Evolutionary conservation across 306 rosid species (phyloP).

Genomic region (Vigna hirtella): DNA sequence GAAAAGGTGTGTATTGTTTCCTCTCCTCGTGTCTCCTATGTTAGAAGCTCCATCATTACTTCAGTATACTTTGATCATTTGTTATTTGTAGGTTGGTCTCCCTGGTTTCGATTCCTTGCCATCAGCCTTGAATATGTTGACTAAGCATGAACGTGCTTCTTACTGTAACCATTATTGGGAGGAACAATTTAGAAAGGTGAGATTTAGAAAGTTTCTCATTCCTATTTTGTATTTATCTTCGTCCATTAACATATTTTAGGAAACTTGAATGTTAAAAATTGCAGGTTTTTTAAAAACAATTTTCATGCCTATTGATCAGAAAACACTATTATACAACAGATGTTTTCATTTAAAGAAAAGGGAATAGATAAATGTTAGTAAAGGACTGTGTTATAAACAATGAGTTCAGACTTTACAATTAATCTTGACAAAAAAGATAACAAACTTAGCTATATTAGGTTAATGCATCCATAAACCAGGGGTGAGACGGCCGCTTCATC

Average conservation of each 20-base stretch:
- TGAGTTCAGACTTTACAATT: background rate
- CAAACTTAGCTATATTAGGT: slow-evolving; percentile 17
- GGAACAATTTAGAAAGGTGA: slow-evolving; percentile 90
- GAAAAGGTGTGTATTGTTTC: slow-evolving; percentile 73
- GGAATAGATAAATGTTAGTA: background rate
- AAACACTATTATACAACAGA: slow-evolving; percentile 19
- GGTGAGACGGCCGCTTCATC: slow-evolving; percentile 4
- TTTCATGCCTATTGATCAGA: slow-evolving; percentile 37
- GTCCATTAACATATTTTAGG: slow-evolving; percentile 23
- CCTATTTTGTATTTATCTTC: slow-evolving; percentile 39
- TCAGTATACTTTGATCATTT: slow-evolving; percentile 33
- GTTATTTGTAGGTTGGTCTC: slow-evolving; percentile 79
- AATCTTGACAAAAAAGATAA: background rate
- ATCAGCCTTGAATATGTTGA: slow-evolving; percentile 85
- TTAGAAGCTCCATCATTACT: slow-evolving; percentile 32
- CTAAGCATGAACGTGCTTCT: slow-evolving; percentile 96
- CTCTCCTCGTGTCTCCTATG: slow-evolving; percentile 40
- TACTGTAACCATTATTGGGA: slow-evolving; percentile 98
- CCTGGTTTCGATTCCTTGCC: slow-evolving; percentile 98
- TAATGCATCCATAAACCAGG: slow-evolving; percentile 15
- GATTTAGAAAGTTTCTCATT: slow-evolving; percentile 40
- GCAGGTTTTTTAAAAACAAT: background rate
- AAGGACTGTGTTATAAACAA: background rate
- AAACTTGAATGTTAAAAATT: slow-evolving; percentile 29
- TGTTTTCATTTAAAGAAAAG: slow-evolving; percentile 10